Evolutionary conservation across 2,329 filamentous ascomycete genomes (phyloP).

Genomic region (Allantophomopsis lycopodina): DNA sequence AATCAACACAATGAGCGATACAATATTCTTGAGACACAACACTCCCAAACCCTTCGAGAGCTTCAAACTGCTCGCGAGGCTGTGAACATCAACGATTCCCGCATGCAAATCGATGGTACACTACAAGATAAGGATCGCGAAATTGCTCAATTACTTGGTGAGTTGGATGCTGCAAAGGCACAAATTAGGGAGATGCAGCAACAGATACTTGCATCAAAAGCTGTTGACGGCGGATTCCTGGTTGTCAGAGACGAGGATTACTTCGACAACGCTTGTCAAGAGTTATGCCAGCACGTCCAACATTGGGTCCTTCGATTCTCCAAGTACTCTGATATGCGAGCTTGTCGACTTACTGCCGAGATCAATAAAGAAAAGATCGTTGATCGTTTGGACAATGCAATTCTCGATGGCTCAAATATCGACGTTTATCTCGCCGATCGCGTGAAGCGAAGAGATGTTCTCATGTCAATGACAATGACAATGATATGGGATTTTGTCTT

Average conservation of each 20-base stretch:
- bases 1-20: constrained; percentile 64
- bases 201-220: constrained; percentile 43
- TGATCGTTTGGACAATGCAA: constrained; percentile 84
- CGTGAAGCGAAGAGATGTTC: constrained; percentile 78
- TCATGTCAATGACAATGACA: constrained; percentile 98
- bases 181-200: constrained; percentile 42
- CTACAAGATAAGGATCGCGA: constrained; percentile 76
- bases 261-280: constrained; percentile 87
- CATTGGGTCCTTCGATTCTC: constrained; percentile 98
- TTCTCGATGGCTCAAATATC: constrained; percentile 88
- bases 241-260: constrained; percentile 79
- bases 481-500: constrained; percentile 99
- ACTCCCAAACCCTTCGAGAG: constrained; percentile 52
- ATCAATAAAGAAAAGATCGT: constrained; percentile 87
- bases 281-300: constrained; percentile 89
- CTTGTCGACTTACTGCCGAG: constrained; percentile 71
- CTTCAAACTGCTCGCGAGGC: constrained; percentile 54
- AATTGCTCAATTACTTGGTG: constrained; percentile 61
- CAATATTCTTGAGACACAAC: constrained; percentile 50
- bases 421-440: constrained; percentile 80
- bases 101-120: constrained; percentile 49
- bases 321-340: constrained; percentile 87
- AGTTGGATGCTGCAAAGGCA: constrained; percentile 59
- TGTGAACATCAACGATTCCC: constrained; percentile 46
- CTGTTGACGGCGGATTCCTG: constrained; percentile 60